Evolutionary conservation across 768 basidiomycete species (phyloP), one percentile per base, ranked within the genome.

Genomic region (Boletus vinaceobasis): DNA sequence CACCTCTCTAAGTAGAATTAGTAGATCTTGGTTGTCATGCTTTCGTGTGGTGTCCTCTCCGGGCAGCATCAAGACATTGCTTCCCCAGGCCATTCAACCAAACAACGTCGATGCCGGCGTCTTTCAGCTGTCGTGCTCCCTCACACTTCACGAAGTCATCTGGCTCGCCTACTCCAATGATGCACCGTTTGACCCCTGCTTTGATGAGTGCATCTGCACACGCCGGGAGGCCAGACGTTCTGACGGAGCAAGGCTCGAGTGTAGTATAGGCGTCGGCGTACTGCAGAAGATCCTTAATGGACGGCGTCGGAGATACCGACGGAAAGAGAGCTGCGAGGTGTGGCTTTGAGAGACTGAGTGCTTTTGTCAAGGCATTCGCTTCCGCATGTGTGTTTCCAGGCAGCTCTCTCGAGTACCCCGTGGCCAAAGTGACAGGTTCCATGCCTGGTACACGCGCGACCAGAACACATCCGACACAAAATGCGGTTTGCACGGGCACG

Each of bases 341-440:
- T 13, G 70, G 58, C 8, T 64, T 44, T 2, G 82, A 74, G 37
- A 86, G 74, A n/a, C 58, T 42, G 15, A 68, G 70, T 6, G 85
- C 81, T 65, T 98, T 97, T 39, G 80, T 67, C 50, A 99, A 74
- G 1, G 95, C 94, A 68, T 96, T 96, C 23, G 93, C 93, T 74
- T 99, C 96, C 11, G 95, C 96, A 69, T 99, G 96, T 4, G 96
- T 98, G 67, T 98, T 98, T 50, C 95, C 96, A 5, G 83, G 77
- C 0, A 98, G 78, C 67, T 98, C 94, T 64, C 97, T 80, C 26
- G 95, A 98, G 73, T 86, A 93, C 17, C 93, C 93, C 2, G 85
- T 85, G 13, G 91, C 75, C 35, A 98, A 71, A 43, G 89, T 72
- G 51, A 84, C 72, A 4, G 84, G 76, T 14, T 65, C 38, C 39